Percentiles rank a stretch among this genome's conserved stretches.
Conservation (phyloP, 495 filamentous ascomycete species). For the Aspergillus affinis region DNA sequence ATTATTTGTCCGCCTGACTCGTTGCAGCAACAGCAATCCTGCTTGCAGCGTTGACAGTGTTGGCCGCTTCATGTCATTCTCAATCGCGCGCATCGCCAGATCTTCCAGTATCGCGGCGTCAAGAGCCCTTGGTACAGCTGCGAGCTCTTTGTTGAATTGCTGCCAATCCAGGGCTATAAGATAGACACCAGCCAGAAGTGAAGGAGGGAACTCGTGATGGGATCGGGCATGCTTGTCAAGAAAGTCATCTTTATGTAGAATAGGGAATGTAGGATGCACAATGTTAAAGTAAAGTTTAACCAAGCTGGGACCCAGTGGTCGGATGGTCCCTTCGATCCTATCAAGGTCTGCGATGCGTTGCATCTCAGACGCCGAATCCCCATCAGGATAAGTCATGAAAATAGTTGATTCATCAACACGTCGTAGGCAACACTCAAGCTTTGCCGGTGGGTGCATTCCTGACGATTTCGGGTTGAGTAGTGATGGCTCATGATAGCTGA, state of each 20-base stretch:
- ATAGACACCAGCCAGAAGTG: slow-evolving; percentile 80
- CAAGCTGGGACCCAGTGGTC: slow-evolving; percentile 38
- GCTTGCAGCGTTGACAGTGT: slow-evolving; percentile 82
- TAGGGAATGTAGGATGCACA: slow-evolving; percentile 80
- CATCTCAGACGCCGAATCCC: slow-evolving; percentile 18
- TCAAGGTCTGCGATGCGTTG: slow-evolving; percentile 27
- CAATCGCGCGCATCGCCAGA: slow-evolving; percentile 61
- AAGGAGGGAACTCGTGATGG: slow-evolving; percentile 71
- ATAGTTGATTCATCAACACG: slow-evolving; percentile 19
- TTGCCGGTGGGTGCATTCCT: slow-evolving; percentile 5
- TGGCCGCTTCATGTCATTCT: slow-evolving; percentile 65
- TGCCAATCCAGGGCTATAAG: slow-evolving; percentile 81
- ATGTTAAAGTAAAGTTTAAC: slow-evolving; percentile 79
- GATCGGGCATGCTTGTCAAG: slow-evolving; percentile 73
- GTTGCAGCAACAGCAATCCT: slow-evolving; percentile 75
- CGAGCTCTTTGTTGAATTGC: slow-evolving; percentile 65
- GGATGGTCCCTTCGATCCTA: slow-evolving; percentile 14
- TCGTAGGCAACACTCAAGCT: slow-evolving; percentile 16
- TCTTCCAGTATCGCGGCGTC: slow-evolving; percentile 66
- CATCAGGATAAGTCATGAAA: slow-evolving; percentile 21
- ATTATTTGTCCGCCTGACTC: slow-evolving; percentile 25
- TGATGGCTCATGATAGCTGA: slow-evolving; percentile 23
- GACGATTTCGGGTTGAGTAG: slow-evolving; percentile 18
- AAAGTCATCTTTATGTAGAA: slow-evolving; percentile 68
- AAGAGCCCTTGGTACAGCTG: slow-evolving; percentile 44